phyloP scores from a whole-genome alignment of 1,284 basidiomycete genomes.

The Inonotus obliquus region DNA sequence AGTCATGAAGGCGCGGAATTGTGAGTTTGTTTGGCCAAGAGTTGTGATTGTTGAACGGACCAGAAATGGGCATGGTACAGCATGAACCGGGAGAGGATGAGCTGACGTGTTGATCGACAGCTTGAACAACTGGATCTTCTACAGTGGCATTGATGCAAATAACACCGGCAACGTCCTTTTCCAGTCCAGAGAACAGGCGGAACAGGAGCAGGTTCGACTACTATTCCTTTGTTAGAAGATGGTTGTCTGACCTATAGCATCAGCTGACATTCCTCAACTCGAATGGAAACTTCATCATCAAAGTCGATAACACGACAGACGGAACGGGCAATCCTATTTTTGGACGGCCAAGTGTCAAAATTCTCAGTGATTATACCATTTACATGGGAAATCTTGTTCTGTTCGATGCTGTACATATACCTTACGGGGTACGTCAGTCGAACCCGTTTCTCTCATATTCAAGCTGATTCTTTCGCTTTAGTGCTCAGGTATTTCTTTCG shows the following conservation, averaged over 20 bases:
- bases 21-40: background rate
- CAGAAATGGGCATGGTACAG: background rate
- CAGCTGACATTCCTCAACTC: conserved; percentile 19
- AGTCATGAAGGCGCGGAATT: conserved; percentile 9
- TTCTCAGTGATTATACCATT: conserved; percentile 12
- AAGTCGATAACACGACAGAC: conserved; percentile 21
- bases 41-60: background rate
- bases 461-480: background rate
- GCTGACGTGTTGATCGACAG: background rate
- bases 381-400: conserved; percentile 16
- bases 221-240: background rate
- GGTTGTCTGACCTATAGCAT: background rate
- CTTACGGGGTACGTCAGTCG: conserved; percentile 15
- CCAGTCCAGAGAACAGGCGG: conserved; percentile 14
- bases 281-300: conserved; percentile 21
- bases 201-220: background rate
- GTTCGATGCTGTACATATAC: conserved; percentile 18
- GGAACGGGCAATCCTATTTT: conserved; percentile 18
- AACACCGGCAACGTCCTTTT: conserved; percentile 19
- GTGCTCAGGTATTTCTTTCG: conserved; percentile 5
- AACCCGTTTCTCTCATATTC: background rate
- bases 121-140: conserved; percentile 18
- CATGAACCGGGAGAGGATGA: background rate
- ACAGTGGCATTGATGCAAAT: conserved; percentile 16
- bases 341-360: conserved; percentile 16